Conservation (phyloP, 768 basidiomycete genomes). For the Rhizopogon salebrosus region DNA sequence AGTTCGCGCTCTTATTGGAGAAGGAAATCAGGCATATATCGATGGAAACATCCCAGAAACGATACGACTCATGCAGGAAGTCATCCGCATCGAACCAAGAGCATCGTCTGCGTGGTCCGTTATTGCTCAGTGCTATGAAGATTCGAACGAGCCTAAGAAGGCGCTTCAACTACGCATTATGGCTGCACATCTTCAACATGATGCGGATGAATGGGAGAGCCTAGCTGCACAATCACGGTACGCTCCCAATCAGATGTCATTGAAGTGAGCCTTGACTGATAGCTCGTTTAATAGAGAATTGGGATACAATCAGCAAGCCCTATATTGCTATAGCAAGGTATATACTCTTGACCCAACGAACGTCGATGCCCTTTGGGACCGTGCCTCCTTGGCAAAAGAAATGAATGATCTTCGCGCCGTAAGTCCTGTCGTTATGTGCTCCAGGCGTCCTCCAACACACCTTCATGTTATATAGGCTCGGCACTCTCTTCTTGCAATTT, state of each 20-base stretch:
- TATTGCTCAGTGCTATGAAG: slow-evolving; percentile 78
- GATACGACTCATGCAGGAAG: slow-evolving; percentile 80
- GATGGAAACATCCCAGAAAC: slow-evolving; percentile 62
- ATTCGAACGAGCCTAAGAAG: slow-evolving; percentile 61
- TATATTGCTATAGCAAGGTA: slow-evolving; percentile 89
- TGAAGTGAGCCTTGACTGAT: background rate
- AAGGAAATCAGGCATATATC: slow-evolving; percentile 85
- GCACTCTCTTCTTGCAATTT: slow-evolving; percentile 37
- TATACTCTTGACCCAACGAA: slow-evolving; percentile 76
- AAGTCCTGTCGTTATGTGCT: slow-evolving; percentile 12
- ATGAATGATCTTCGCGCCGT: slow-evolving; percentile 68
- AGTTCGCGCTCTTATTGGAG: slow-evolving; percentile 71
- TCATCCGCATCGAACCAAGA: slow-evolving; percentile 89
- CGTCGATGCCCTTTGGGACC: slow-evolving; percentile 84
- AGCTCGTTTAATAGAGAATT: slow-evolving; percentile 36
- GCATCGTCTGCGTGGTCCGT: slow-evolving; percentile 83
- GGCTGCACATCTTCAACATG: slow-evolving; percentile 82
- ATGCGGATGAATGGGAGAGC: slow-evolving; percentile 84
- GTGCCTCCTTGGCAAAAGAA: slow-evolving; percentile 75
- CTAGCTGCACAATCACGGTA: slow-evolving; percentile 75
- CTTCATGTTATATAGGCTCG: slow-evolving; percentile 14
- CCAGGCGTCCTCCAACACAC: background rate
- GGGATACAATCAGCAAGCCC: slow-evolving; percentile 76
- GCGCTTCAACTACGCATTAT: slow-evolving; percentile 83
- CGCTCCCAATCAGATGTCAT: background rate